Evolutionary conservation across 192 early-diverging fungal genomes (phyloP), one percentile per base, ranked within the genome.

Genomic region (Backusella sp.): DNA sequence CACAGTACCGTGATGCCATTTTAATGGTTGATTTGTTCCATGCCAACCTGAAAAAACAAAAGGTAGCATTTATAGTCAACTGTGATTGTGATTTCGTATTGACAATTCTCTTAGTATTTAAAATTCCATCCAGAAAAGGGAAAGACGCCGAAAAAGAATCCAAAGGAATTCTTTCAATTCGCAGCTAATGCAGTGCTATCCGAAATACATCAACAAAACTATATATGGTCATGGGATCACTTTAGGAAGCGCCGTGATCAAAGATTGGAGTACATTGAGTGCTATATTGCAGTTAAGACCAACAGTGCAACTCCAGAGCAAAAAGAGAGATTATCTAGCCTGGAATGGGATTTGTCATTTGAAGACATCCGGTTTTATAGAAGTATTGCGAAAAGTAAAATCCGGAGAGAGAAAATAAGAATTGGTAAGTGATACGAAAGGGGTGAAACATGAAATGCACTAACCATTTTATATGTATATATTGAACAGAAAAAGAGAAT

Each of bases 331-430:
- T 82, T 95, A 23, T 82, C 83, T 7, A 78, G 83, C 42, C 74
- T 95, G 34, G 92, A 95, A 73, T 76, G 85, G 35, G 82, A 82
- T 44, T 87, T 95, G 1, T 88, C 88, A 0, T 94, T 88, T 81
- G 88, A 94, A 52, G 95, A 96, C 78, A 93, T 96, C 72, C 85
- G 90, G 66, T 85, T 90, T 65, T 95, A 94, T 72, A 81, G 93
- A 14, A 86, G 88, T 7, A 84, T 90, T 34, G 91, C 92, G 0
- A 87, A 89, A 56, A 83, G 87, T 35, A 82, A 86, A 65, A 77
- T 94, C 37, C 81, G 89, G 41, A 90, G 88, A 79, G 88, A 91
- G 70, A 83, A 85, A 76, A 83, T 88, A 34, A 37, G 82, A 52
- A 84, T 91, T 32, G 68, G 77, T 78, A 78, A 73, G 30, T 21